Conservation (phyloP, 495 filamentous ascomycete genomes). For the Podospora fimiseda region DNA sequence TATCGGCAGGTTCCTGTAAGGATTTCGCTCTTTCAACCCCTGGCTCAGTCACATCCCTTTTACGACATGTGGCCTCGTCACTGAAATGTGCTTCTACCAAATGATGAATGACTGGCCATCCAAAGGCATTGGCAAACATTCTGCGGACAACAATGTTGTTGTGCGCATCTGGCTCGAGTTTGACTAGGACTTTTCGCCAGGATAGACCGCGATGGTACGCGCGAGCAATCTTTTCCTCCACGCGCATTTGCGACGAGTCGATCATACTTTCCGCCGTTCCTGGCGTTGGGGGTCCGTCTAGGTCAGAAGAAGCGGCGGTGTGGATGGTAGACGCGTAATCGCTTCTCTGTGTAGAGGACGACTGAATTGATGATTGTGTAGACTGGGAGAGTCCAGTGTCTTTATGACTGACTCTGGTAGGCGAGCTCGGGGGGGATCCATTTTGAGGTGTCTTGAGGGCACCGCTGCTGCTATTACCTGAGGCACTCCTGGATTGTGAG, state of each 20-base stretch:
- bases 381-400: constrained; percentile 26
- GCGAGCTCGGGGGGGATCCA: constrained; percentile 5
- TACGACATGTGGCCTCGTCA: constrained; percentile 52
- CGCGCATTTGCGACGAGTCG: constrained; percentile 61
- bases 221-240: constrained; percentile 95
- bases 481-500: constrained; percentile 5
- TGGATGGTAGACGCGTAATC: constrained; percentile 7
- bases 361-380: neutral
- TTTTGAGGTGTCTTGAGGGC: constrained; percentile 8
- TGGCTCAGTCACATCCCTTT: constrained; percentile 49
- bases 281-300: no score
- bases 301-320: constrained; percentile 26
- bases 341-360: no score
- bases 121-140: constrained; percentile 94
- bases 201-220: constrained; percentile 85
- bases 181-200: constrained; percentile 94
- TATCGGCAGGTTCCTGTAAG: constrained; percentile 27
- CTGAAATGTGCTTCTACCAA: constrained; percentile 89
- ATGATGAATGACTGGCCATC: constrained; percentile 94
- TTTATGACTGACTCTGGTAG: constrained; percentile 15
- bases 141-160: constrained; percentile 96
- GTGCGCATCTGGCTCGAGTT: constrained; percentile 93
- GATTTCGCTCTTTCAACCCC: constrained; percentile 37
- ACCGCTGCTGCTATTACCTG: no score
- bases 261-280: constrained; percentile 43